Evolutionary conservation across 306 rosid species (phyloP).

Genomic region (Pterocarpus macrocarpus): DNA sequence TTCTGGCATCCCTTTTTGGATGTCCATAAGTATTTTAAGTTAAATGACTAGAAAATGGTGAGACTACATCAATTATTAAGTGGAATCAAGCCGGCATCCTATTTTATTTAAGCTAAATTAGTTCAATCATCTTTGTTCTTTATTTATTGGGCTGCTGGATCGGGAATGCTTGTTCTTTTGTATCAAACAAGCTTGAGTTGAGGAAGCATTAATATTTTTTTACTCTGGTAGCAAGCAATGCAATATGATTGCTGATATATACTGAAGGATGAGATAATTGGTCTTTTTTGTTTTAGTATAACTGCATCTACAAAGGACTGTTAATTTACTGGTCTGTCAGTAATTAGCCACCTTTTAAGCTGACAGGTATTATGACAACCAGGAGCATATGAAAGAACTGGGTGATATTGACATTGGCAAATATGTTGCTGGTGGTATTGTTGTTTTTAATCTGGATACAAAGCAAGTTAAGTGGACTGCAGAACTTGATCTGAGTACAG

Average conservation of each 20-base stretch:
- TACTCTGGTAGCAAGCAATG: slow-evolving; percentile 2
- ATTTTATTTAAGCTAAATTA: slow-evolving; percentile 23
- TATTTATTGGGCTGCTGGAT: slow-evolving; percentile 27
- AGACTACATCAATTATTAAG: slow-evolving; percentile 16
- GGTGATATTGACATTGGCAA: slow-evolving; percentile 91
- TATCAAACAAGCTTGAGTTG: slow-evolving; percentile 24
- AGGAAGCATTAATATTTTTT: not conserved
- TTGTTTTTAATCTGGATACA: slow-evolving; percentile 91
- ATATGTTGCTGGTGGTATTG: slow-evolving; percentile 93
- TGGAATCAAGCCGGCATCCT: not conserved
- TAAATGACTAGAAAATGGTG: slow-evolving; percentile 11
- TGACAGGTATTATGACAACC: slow-evolving; percentile 95
- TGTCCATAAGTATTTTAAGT: slow-evolving; percentile 13
- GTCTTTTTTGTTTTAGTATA: slow-evolving; percentile 34
- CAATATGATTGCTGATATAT: slow-evolving; percentile 20
- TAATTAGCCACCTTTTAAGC: slow-evolving; percentile 55
- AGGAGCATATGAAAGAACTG: slow-evolving; percentile 87
- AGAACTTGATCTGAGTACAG: slow-evolving; percentile 93
- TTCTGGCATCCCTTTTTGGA: not conserved
- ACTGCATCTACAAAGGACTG: slow-evolving; percentile 18
- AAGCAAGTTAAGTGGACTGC: slow-evolving; percentile 95
- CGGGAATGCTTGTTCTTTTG: not conserved
- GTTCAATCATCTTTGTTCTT: slow-evolving; percentile 29
- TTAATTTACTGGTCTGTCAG: slow-evolving; percentile 50
- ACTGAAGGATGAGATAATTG: slow-evolving; percentile 35